phyloP scores from a whole-genome alignment of 805 yeast species.

The Isabelozyma heimii region DNA sequence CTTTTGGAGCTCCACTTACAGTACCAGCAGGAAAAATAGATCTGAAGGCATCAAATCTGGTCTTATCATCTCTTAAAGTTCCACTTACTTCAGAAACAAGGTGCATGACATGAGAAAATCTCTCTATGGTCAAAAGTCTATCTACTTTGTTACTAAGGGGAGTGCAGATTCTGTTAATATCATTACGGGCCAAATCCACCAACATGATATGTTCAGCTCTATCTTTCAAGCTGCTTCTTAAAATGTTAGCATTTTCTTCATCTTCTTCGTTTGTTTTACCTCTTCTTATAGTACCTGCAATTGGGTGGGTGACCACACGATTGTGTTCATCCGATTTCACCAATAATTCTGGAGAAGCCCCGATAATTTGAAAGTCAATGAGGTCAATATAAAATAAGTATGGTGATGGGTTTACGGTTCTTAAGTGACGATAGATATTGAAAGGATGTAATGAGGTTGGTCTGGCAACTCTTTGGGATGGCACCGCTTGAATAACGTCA shows the following conservation, averaged over 20 bases:
- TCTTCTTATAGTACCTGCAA: constrained; percentile 93
- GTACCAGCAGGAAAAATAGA: constrained; percentile 99
- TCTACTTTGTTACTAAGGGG: constrained; percentile 85
- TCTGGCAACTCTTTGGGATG: constrained; percentile 94
- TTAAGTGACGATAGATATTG: constrained; percentile 88
- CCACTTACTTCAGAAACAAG: constrained; percentile 95
- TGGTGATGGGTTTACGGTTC: constrained; percentile 97
- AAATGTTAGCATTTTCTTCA: constrained; percentile 70
- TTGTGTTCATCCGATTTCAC: constrained; percentile 75
- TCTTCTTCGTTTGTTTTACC: constrained; percentile 93
- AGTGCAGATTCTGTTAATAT: constrained; percentile 90
- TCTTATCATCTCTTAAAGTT: constrained; percentile 74
- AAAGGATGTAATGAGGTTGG: constrained; percentile 96
- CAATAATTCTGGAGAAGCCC: constrained; percentile 94
- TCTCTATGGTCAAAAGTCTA: constrained; percentile 81
- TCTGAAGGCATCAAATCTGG: constrained; percentile 94
- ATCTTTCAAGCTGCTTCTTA: constrained; percentile 79
- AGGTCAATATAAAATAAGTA: constrained; percentile 92
- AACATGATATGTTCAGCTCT: constrained; percentile 98
- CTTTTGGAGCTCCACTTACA: constrained; percentile 98
- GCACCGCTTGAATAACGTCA: constrained; percentile 96
- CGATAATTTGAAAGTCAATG: constrained; percentile 88
- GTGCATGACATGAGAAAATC: constrained; percentile 97
- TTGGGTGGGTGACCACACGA: constrained; percentile 89
- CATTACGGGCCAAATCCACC: constrained; percentile 96